phyloP scores from a whole-genome alignment of 2,329 filamentous ascomycete genomes.

The Paecilomyces formosus region DNA sequence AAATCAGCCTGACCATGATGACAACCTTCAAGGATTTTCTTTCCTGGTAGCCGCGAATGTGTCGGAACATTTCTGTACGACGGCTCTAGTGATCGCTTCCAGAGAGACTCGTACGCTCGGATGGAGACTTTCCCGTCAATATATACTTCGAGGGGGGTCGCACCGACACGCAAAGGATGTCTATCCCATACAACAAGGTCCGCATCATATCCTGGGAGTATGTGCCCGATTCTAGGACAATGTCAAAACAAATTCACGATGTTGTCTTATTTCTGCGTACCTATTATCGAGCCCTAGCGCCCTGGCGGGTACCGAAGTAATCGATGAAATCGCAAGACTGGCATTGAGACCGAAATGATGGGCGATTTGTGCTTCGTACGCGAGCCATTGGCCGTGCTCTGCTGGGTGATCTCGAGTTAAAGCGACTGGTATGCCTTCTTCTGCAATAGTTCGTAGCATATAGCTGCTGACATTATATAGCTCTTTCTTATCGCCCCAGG shows the following conservation, averaged over 20 bases:
- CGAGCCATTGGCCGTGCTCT: neutral
- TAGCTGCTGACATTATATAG: slow-evolving; percentile 51
- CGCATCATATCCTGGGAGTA: slow-evolving; percentile 54
- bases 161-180: slow-evolving; percentile 53
- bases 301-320: neutral
- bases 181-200: slow-evolving; percentile 57
- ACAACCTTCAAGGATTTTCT: neutral
- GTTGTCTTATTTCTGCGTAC: neutral
- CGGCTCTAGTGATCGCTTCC: neutral
- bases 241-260: neutral
- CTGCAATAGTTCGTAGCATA: neutral
- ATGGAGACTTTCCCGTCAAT: slow-evolving; percentile 47
- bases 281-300: neutral
- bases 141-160: slow-evolving; percentile 54
- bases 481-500: slow-evolving; percentile 66
- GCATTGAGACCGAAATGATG: neutral
- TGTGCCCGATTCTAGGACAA: slow-evolving; percentile 41
- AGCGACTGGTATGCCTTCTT: neutral
- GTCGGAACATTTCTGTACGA: neutral
- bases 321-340: neutral
- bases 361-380: neutral
- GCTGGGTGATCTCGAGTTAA: neutral
- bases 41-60: neutral
- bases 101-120: neutral
- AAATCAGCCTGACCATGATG: neutral